Percentiles rank a stretch among this genome's conserved stretches.
Evolutionary conservation across 768 basidiomycete genomes (phyloP).

Genomic region (Lepiota brunneoincarnata): DNA sequence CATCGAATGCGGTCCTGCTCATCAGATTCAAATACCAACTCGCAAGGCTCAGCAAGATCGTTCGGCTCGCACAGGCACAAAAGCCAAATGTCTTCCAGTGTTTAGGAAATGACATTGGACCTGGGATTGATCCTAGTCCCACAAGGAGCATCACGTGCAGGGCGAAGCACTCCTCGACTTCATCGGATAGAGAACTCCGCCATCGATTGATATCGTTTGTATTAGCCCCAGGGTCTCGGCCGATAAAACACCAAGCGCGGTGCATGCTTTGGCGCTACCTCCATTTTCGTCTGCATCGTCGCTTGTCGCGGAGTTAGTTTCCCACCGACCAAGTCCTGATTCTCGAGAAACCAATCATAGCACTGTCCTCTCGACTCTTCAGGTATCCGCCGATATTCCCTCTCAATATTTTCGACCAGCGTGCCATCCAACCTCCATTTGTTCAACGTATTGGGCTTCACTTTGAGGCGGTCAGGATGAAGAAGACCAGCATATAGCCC

Average conservation of each 20-base stretch:
- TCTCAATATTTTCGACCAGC: conserved; percentile 31
- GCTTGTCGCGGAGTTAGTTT: not conserved
- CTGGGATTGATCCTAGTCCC: conserved; percentile 11
- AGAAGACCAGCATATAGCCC: conserved; percentile 32
- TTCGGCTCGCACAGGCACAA: conserved; percentile 14
- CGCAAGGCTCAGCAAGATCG: conserved; percentile 11
- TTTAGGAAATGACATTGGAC: conserved; percentile 5
- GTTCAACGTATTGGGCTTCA: conserved; percentile 25
- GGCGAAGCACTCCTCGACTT: not conserved
- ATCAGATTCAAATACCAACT: conserved; percentile 22
- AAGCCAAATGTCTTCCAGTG: conserved; percentile 24
- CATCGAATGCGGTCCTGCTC: conserved; percentile 28
- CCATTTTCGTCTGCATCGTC: too few species aligned
- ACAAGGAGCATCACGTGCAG: not conserved
- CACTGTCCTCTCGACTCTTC: conserved; percentile 21
- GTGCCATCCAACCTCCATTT: conserved; percentile 29
- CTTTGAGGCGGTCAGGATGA: not conserved
- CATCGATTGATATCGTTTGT: not conserved
- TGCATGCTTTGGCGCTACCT: too few species aligned
- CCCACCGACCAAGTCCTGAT: conserved; percentile 27
- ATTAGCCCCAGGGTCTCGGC: not conserved
- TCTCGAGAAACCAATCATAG: conserved; percentile 34
- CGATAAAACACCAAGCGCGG: not conserved
- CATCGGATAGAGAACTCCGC: not conserved
- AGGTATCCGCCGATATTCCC: conserved; percentile 22